phyloP scores from a whole-genome alignment of 2,329 filamentous ascomycete species.

The Xylaria sp. region DNA sequence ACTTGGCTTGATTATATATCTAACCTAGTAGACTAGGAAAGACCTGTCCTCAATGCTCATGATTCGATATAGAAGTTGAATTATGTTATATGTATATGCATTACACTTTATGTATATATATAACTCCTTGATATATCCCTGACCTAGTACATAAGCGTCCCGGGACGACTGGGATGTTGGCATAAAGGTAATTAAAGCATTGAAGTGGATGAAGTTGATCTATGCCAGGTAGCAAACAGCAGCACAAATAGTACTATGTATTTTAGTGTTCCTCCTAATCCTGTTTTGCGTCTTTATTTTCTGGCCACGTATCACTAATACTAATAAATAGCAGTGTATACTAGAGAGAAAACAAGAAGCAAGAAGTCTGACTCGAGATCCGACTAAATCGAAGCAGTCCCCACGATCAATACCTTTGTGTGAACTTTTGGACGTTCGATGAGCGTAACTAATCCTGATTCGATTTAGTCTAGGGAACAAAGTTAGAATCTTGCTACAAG shows the following conservation, averaged over 20 bases:
- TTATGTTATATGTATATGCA: not conserved
- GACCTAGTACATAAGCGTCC: constrained; percentile 2
- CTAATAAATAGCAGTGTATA: not conserved
- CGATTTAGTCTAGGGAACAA: not conserved
- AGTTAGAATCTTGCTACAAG: not conserved
- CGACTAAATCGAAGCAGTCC: not conserved
- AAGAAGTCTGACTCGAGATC: not conserved
- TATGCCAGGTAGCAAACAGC: not conserved
- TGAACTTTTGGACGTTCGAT: not conserved
- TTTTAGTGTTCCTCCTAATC: not conserved
- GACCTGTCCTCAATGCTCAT: not conserved
- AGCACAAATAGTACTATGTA: not conserved
- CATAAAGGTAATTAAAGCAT: constrained; percentile 33
- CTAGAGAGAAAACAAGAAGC: not conserved
- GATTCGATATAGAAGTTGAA: constrained; percentile 3
- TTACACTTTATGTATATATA: not conserved
- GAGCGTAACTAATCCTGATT: constrained; percentile 15
- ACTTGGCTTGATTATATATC: not conserved
- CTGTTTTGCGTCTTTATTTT: not conserved
- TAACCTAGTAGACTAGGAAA: not conserved
- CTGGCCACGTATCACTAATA: not conserved
- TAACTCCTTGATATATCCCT: constrained; percentile 15
- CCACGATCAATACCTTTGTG: not conserved
- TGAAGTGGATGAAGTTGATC: not conserved
- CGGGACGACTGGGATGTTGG: constrained; percentile 14